These are phyloP conservation scores for Paramecium biaurelia DNA, from an alignment of 73 alveolate species.

Conservation along the genomic window DNA sequence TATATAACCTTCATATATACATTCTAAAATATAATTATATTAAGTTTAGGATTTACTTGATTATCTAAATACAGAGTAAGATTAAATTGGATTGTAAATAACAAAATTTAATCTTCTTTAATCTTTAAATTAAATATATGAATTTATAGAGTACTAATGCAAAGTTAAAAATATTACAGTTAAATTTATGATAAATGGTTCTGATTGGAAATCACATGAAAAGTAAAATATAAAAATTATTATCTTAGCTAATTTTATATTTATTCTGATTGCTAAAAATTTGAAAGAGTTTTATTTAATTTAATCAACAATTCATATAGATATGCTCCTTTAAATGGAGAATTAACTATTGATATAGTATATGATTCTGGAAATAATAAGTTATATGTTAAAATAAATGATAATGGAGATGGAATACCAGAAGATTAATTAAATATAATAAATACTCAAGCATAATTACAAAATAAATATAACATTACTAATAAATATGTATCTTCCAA, in stretches of 20 bases:
- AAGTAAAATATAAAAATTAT: neutral
- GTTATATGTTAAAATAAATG: neutral
- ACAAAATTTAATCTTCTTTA: neutral
- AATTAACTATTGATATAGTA: neutral
- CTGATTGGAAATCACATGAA: neutral
- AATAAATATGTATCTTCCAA: neutral
- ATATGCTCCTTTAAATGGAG: neutral
- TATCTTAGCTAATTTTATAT: neutral
- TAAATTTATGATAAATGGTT: neutral
- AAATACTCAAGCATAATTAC: neutral
- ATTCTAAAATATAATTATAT: neutral
- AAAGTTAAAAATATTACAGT: neutral
- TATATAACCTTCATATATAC: neutral
- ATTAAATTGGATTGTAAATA: neutral
- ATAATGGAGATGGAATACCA: neutral
- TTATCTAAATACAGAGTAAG: neutral
- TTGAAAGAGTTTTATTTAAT: neutral
- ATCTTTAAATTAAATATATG: neutral
- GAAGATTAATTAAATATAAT: neutral
- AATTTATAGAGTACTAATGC: neutral
- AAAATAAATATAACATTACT: neutral
- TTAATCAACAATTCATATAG: conserved; percentile 19
- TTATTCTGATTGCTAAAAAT: neutral
- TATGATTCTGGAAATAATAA: neutral
- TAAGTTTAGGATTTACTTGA: neutral